A percentile compares a stretch with the other conserved stretches of the same genome.
phyloP scores from a whole-genome alignment of 306 rosid species.

The Fragaria vesca region DNA sequence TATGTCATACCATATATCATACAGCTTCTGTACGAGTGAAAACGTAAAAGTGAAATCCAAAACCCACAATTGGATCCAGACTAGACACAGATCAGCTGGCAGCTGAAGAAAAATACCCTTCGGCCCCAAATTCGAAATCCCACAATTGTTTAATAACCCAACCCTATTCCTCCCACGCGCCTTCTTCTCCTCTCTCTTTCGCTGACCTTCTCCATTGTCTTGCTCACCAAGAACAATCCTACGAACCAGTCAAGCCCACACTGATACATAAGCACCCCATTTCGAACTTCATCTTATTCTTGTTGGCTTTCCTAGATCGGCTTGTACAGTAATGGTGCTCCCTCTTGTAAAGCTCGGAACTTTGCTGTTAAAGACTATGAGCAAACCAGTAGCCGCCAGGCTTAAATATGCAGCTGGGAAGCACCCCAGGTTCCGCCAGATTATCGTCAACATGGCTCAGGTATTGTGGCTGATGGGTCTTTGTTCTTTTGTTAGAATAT shows the following conservation, averaged over 20 bases:
- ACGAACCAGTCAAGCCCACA: constrained; percentile 24
- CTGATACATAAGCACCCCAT: neutral
- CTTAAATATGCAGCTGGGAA: constrained; percentile 68
- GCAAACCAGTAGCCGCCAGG: constrained; percentile 80
- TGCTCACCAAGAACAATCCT: constrained; percentile 48
- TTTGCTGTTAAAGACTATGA: constrained; percentile 66
- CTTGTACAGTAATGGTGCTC: constrained; percentile 43
- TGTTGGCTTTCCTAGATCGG: constrained; percentile 16
- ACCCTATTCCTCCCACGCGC: neutral
- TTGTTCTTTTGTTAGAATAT: neutral
- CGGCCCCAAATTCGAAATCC: too few relatives aligned
- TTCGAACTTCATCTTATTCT: neutral
- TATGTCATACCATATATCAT: too few relatives aligned
- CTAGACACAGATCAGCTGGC: too few relatives aligned
- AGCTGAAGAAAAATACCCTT: too few relatives aligned
- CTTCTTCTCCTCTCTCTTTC: neutral
- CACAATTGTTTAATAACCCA: neutral
- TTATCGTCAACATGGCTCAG: constrained; percentile 73
- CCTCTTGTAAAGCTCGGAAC: constrained; percentile 88
- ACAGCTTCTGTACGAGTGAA: too few relatives aligned
- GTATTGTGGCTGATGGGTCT: constrained; percentile 15
- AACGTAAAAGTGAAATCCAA: too few relatives aligned
- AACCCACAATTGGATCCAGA: too few relatives aligned
- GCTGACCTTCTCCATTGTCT: constrained; percentile 15
- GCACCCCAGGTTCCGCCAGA: constrained; percentile 78